Evolutionary conservation across 495 filamentous ascomycete species (phyloP).

Genomic region (Penicillium ochrochloron): DNA sequence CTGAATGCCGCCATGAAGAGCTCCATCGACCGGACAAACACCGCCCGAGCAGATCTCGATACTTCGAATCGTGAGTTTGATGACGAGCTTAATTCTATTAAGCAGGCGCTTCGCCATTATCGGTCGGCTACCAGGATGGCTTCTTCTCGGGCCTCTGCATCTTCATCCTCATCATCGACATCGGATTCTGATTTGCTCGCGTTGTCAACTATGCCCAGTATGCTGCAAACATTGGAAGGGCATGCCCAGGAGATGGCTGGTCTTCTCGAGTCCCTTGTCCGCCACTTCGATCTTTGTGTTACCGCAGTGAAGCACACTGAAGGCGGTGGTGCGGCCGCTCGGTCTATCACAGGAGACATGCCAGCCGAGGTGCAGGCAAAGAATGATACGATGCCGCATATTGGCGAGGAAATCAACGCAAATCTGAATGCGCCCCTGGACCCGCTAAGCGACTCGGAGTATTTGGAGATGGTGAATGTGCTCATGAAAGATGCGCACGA

Average conservation of each 20-base stretch:
- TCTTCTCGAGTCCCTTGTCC: conserved; percentile 79
- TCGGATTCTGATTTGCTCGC: conserved; percentile 45
- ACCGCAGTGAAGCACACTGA: conserved; percentile 91
- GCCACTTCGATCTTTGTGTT: conserved; percentile 93
- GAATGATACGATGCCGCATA: conserved; percentile 52
- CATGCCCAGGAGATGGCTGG: conserved; percentile 85
- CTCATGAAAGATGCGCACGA: conserved; percentile 82
- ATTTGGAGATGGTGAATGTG: conserved; percentile 80
- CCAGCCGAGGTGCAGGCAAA: conserved; percentile 62
- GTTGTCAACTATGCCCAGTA: conserved; percentile 61
- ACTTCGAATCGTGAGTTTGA: conserved; percentile 52
- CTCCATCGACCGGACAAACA: conserved; percentile 63
- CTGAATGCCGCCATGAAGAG: conserved; percentile 68
- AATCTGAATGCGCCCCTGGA: conserved; percentile 59
- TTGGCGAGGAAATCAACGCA: conserved; percentile 62
- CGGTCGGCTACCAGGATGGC: conserved; percentile 45
- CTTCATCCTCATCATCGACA: conserved; percentile 42
- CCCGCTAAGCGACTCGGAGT: conserved; percentile 74
- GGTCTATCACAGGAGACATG: conserved; percentile 62
- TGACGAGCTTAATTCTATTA: conserved; percentile 65
- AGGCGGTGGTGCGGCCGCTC: conserved; percentile 76
- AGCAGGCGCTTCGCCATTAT: conserved; percentile 57
- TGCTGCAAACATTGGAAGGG: conserved; percentile 73
- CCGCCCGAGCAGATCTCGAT: conserved; percentile 59
- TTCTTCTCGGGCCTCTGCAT: conserved; percentile 46